Percentiles rank a stretch among this genome's conserved stretches.
These are phyloP conservation scores for Smittium culicis DNA, from an alignment of 371 early-diverging fungal species.

Conservation along the genomic window DNA sequence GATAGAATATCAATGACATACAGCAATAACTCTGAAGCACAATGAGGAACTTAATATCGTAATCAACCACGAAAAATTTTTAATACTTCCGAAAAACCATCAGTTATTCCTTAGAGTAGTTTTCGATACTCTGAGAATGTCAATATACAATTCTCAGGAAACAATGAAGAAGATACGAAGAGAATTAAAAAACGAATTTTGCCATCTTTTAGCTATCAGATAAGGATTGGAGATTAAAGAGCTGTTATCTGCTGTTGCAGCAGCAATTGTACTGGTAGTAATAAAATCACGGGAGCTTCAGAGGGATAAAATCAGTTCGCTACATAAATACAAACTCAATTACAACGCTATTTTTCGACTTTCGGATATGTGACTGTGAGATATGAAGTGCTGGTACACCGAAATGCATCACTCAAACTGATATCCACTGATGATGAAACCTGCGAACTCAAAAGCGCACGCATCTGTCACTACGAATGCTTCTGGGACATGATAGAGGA, in stretches of 20 bases:
- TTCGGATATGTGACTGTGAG: neutral
- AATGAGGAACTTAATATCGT: conserved; percentile 8
- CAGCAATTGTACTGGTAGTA: conserved; percentile 2
- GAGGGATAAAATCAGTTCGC: neutral
- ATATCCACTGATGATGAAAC: neutral
- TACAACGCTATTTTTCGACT: neutral
- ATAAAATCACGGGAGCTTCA: conserved; percentile 7
- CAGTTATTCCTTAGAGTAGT: conserved; percentile 29
- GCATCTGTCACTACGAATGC: conserved; percentile 10
- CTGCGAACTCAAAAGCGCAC: neutral
- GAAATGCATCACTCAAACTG: neutral
- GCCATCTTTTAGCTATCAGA: neutral
- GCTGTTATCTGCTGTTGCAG: conserved; percentile 2
- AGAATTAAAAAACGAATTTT: neutral
- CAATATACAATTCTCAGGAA: neutral
- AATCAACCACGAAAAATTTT: conserved; percentile 21
- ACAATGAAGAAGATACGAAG: neutral
- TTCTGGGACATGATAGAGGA: neutral
- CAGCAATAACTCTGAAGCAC: conserved; percentile 5
- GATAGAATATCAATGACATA: conserved; percentile 12
- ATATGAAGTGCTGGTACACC: neutral
- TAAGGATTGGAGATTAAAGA: conserved; percentile 11
- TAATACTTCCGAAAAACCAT: conserved; percentile 23
- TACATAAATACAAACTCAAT: neutral
- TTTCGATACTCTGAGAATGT: conserved; percentile 21